Evolutionary conservation across 2,329 filamentous ascomycete genomes (phyloP).

Genomic region (Helicocarpus griseus): DNA sequence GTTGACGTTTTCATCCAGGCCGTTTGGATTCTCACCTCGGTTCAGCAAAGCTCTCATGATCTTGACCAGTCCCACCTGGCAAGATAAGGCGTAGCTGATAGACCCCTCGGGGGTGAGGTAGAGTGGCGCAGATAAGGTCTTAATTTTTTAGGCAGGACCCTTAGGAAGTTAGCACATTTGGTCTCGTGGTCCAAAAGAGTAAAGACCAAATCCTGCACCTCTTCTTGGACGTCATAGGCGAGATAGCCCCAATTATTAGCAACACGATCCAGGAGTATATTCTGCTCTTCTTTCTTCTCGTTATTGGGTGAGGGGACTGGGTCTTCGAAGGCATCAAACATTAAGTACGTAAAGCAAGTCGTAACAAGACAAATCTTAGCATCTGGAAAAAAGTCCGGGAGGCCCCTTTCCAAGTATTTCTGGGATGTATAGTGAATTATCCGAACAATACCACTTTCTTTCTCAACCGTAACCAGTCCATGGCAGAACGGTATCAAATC

Average conservation of each 20-base stretch:
- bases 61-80: background rate
- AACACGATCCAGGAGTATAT: background rate
- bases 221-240: background rate
- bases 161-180: background rate
- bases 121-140: background rate
- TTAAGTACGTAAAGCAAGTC: conserved; percentile 30
- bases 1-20: background rate
- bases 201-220: background rate
- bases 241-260: background rate
- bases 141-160: background rate
- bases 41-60: background rate
- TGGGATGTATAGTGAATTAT: conserved; percentile 40
- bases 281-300: background rate
- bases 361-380: conserved; percentile 20
- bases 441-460: conserved; percentile 28
- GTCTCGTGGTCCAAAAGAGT: background rate
- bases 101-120: background rate
- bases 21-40: background rate
- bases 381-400: conserved; percentile 22
- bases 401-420: conserved; percentile 32
- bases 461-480: conserved; percentile 27
- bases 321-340: conserved; percentile 19
- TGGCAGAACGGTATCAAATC: background rate
- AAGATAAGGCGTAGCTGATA: background rate
- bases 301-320: background rate